Base-by-base conservation (phyloP, 768 basidiomycete genomes). In the Russula sp. region DNA sequence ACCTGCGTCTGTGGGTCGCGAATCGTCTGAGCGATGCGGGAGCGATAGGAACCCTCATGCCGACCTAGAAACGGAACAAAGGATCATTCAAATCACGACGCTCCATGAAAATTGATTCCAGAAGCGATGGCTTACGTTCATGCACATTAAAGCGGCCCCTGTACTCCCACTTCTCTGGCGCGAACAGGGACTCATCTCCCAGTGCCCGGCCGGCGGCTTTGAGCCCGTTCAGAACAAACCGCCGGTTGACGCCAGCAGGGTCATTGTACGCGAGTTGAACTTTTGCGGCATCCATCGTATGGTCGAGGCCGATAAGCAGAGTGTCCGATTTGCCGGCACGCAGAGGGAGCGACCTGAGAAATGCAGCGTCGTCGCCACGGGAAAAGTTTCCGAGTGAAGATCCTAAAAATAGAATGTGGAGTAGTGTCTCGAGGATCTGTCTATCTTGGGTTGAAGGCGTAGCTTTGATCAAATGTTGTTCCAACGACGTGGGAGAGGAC, bases 231-330 rank as follows among this genome's bases (percentile, higher is more conserved):
- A 94, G 85, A 64, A 95, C 88, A 70, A 97, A 96, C 11, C 75
- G 75, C 67, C 75, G 78, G 1, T 91, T 93, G 65, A 83, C 75
- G 5, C 89, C 92, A 61, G 82, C 79, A 5, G 78, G 76, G 67
- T 97, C 94, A 67, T 96, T 87, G 74, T 98, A 98, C 0, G 95
- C 95, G 20, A 76, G 71, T 70, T 95, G 90, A 58, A 98, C 87
- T 63, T 81, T 75, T n/a, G 74, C 71, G 58, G 79, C 78, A 41
- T 81, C 81, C 65, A 90, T 87, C 70, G 87, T 82, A 58, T 93
- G 91, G 72, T 98, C 96, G 48, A 98, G 75, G 18, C 95, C 95
- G 11, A 99, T 78, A 2, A 98, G 75, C 8, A 98, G 77, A 0
- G 91, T 96, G 71, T 97, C 95, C 2, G 85, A 85, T 20, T 75